Evolutionary conservation across 768 basidiomycete genomes (phyloP), one percentile per base, ranked within the genome.

Genomic region (Amanita rubescens): DNA sequence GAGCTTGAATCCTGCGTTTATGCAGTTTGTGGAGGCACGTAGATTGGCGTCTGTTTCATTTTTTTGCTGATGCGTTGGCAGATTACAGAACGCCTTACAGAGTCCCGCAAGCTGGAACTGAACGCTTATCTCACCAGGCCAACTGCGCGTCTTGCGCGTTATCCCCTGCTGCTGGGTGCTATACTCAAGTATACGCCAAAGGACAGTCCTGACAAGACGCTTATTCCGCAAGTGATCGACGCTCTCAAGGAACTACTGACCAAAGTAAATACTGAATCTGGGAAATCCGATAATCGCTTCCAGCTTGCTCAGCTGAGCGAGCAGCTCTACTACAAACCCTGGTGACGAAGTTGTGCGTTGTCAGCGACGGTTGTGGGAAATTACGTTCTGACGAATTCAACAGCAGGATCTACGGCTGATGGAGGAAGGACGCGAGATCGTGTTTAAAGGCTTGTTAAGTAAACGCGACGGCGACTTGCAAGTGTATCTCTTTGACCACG

Each of bases 51-150:
- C 11, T 35, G 22, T 46, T 24, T 20, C 19, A 24, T 9, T 49
- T 30, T 30, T 30, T 51, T 17, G 12, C 24, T 45, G 32, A 25
- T 34, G 46, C 14, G 9, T 50, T n/a, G 45, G 14, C 59, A 94
- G 94, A 75, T 82, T 58, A 90, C 89, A 2, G 96, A 99, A 65
- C 87, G 96, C 17, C 74, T 89, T 17, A 94, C 94, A 0, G 94
- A 96, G 66, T 97, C 94, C 8, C 80, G 95, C 25, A 98, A 97
- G 70, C 80, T 98, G 33, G 96, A 99, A 69, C 72, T 99, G 46
- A 99, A 99, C 65, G 96, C 92, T 1, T 99, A 98, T 67, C 75
- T 99, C 37, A 99, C 96, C 6, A 98, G 97, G 67, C 96, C 96
- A 1, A 98, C 96, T 2, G 98, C 96, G 5, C 85, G 96, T 61